phyloP scores from a whole-genome alignment of 139 green algal species.

The Coelastrella sp. region DNA sequence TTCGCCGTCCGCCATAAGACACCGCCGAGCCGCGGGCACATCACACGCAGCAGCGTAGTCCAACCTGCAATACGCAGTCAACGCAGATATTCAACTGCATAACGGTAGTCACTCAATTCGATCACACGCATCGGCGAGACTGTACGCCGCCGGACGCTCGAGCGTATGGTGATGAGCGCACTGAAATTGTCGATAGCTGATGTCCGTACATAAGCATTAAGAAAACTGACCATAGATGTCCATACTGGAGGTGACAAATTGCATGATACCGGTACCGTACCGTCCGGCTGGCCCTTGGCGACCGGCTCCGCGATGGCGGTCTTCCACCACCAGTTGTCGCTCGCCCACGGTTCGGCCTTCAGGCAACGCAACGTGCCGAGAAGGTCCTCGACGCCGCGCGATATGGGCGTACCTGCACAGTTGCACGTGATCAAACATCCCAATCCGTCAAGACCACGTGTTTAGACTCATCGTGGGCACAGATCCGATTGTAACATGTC shows the following conservation, averaged over 20 bases:
- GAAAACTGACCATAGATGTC: too few relatives aligned
- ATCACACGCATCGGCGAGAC: too few relatives aligned
- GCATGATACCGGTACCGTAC: too few relatives aligned
- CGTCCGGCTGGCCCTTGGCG: constrained; percentile 53
- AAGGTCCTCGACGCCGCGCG: constrained; percentile 86
- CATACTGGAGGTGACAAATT: too few relatives aligned
- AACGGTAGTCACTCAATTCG: too few relatives aligned
- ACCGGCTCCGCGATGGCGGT: constrained; percentile 67
- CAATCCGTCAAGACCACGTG: too few relatives aligned
- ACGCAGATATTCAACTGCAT: too few relatives aligned
- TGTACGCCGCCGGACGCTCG: too few relatives aligned
- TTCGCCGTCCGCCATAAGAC: constrained; percentile 92
- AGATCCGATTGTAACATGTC: background rate
- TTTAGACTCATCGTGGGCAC: background rate
- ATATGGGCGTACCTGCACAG: constrained; percentile 83
- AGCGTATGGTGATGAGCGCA: too few relatives aligned
- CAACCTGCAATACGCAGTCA: background rate
- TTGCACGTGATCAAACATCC: too few relatives aligned
- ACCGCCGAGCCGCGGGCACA: constrained; percentile 68
- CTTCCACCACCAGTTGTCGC: constrained; percentile 70
- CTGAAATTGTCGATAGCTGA: too few relatives aligned
- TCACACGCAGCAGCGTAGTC: constrained; percentile 54
- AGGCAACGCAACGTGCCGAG: constrained; percentile 92
- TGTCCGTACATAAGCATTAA: too few relatives aligned
- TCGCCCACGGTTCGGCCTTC: constrained; percentile 61